A percentile compares a stretch with the other conserved stretches of the same genome.
These are phyloP conservation scores for Stemphylium vesicarium DNA, from an alignment of 2,329 filamentous ascomycete species.

Conservation along the genomic window DNA sequence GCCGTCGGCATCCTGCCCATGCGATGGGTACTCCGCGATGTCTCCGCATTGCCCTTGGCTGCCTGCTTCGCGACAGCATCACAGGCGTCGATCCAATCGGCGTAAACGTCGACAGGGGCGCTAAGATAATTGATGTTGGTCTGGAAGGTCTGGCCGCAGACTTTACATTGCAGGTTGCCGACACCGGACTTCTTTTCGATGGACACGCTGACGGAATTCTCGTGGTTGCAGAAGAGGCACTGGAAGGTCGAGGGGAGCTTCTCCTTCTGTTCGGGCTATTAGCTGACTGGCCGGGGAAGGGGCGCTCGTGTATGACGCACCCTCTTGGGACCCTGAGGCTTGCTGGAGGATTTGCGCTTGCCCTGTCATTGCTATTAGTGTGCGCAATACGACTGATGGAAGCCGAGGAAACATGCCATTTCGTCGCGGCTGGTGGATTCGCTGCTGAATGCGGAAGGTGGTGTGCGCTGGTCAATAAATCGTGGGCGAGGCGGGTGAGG, in stretches of 20 bases:
- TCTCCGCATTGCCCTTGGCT: conserved; percentile 48
- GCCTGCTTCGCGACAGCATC: conserved; percentile 72
- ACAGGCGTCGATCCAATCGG: conserved; percentile 97
- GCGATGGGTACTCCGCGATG: conserved; percentile 34
- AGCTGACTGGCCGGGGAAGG: conserved; percentile 4
- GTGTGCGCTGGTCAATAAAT: not conserved
- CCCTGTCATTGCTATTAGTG: conserved; percentile 59
- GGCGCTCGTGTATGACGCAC: conserved; percentile 53
- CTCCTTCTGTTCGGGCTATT: conserved; percentile 56
- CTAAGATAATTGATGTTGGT: conserved; percentile 93
- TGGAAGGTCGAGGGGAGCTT: conserved; percentile 84
- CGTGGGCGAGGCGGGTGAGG: not conserved
- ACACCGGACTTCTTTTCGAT: conserved; percentile 92
- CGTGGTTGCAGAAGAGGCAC: conserved; percentile 98
- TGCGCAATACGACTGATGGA: conserved; percentile 21
- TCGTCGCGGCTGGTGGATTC: conserved; percentile 1
- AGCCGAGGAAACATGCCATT: conserved; percentile 29
- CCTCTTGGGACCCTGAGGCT: conserved; percentile 83
- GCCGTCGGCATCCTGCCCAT: conserved; percentile 32
- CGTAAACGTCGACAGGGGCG: conserved; percentile 91
- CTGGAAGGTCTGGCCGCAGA: conserved; percentile 93
- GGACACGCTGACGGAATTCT: conserved; percentile 88
- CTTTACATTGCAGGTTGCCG: conserved; percentile 84
- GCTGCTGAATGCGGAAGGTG: not conserved
- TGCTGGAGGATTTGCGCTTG: conserved; percentile 87